These are phyloP conservation scores for Phylloporus rhodoxanthus DNA, from an alignment of 768 basidiomycete genomes.

Conservation along the genomic window DNA sequence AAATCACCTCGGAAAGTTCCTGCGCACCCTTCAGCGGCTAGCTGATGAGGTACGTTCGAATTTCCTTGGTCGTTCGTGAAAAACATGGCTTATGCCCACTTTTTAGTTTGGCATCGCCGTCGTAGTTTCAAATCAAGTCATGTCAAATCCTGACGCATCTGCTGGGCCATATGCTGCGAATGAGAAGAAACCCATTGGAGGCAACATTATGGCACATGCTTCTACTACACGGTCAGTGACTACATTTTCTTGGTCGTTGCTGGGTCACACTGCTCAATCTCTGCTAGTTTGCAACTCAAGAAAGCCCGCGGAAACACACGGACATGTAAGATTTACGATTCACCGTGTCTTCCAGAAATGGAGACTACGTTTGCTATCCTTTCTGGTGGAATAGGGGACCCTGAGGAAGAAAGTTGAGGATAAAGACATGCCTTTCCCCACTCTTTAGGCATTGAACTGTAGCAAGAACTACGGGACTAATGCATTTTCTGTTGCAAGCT, in stretches of 20 bases:
- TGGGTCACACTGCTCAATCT: constrained; percentile 5
- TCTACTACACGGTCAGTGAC: constrained; percentile 81
- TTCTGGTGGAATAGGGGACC: constrained; percentile 86
- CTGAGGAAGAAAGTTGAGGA: constrained; percentile 71
- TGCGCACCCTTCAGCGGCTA: constrained; percentile 85
- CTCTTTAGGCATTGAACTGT: constrained; percentile 2
- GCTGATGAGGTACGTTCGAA: constrained; percentile 80
- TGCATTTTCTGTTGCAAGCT: constrained; percentile 12
- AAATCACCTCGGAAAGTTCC: constrained; percentile 91
- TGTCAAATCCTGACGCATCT: constrained; percentile 95
- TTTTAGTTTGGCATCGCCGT: constrained; percentile 93
- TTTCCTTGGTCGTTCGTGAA: constrained; percentile 1
- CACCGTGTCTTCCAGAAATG: constrained; percentile 93
- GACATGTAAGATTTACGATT: constrained; percentile 96
- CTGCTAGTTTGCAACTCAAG: constrained; percentile 72
- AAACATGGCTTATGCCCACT: constrained; percentile 6
- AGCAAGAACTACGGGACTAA: constrained; percentile 5
- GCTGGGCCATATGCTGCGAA: constrained; percentile 84
- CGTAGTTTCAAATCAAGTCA: constrained; percentile 96
- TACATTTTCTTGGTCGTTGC: neutral
- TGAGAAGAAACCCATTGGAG: constrained; percentile 98
- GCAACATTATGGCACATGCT: constrained; percentile 98
- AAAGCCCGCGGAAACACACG: constrained; percentile 90
- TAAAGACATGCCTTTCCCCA: neutral
- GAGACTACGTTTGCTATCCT: constrained; percentile 95